Evolutionary conservation across 345 rosid species (phyloP).

Genomic region (Populus nigra): DNA sequence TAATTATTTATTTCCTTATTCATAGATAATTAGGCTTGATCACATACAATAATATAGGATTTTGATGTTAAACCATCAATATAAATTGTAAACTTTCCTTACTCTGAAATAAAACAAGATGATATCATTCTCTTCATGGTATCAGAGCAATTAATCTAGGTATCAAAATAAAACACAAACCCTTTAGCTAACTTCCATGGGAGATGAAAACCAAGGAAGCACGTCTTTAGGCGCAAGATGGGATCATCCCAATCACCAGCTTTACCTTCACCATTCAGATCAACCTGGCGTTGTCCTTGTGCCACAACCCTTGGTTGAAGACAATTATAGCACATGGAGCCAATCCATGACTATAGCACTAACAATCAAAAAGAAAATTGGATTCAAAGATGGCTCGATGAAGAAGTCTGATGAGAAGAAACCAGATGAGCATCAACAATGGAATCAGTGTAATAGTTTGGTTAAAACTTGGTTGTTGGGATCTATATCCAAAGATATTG

Average conservation of each 20-base stretch:
- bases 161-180: not conserved
- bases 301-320: not conserved
- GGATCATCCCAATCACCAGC: not conserved
- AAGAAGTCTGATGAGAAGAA: not conserved
- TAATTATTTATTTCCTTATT: too few relatives aligned
- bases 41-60: too few relatives aligned
- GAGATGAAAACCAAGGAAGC: not conserved
- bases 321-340: too few relatives aligned
- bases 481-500: not conserved
- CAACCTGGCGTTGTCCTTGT: not conserved
- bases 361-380: not conserved
- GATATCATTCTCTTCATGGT: too few relatives aligned
- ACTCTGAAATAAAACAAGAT: too few relatives aligned
- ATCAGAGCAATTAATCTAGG: too few relatives aligned
- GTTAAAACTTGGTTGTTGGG: not conserved
- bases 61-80: too few relatives aligned
- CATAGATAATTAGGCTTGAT: too few relatives aligned
- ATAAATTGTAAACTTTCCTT: too few relatives aligned
- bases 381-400: not conserved
- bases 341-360: not conserved
- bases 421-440: not conserved
- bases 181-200: not conserved
- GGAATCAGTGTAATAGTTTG: not conserved
- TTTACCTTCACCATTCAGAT: not conserved
- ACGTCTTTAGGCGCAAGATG: not conserved